Percentiles rank a stretch among this genome's conserved stretches.
Conservation (phyloP, 139 green algal genomes). For the Nannochloris sp. region DNA sequence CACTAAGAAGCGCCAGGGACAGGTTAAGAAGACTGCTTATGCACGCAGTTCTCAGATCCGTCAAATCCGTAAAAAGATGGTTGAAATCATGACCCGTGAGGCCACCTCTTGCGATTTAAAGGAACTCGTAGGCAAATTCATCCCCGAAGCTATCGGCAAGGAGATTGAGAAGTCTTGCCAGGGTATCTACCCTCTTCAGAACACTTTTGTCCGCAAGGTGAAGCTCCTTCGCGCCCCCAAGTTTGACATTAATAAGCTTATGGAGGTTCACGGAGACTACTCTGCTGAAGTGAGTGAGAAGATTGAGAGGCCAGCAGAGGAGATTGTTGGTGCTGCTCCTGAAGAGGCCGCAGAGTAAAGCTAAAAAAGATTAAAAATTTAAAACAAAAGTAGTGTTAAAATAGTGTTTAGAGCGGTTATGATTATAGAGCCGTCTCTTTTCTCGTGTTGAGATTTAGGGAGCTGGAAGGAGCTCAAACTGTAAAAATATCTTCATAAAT, state of each 20-base stretch:
- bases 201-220: slow-evolving; percentile 95
- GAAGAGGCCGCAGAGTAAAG: slow-evolving; percentile 9
- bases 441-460: neutral
- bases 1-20: slow-evolving; percentile 91
- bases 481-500: neutral
- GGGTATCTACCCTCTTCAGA: slow-evolving; percentile 89
- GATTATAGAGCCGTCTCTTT: no score
- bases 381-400: neutral
- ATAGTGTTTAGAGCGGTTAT: no score
- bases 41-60: slow-evolving; percentile 75
- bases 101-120: slow-evolving; percentile 90
- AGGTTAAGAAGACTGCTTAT: slow-evolving; percentile 94
- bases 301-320: slow-evolving; percentile 34
- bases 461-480: neutral
- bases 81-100: slow-evolving; percentile 96
- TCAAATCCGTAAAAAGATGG: slow-evolving; percentile 97
- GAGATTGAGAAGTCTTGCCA: slow-evolving; percentile 95
- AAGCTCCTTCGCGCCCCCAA: slow-evolving; percentile 98
- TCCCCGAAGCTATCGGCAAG: slow-evolving; percentile 98
- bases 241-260: slow-evolving; percentile 97
- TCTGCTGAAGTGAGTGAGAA: slow-evolving; percentile 47
- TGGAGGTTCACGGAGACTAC: slow-evolving; percentile 97
- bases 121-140: slow-evolving; percentile 98
- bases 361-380: neutral
- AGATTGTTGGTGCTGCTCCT: slow-evolving; percentile 12